phyloP scores from a whole-genome alignment of 176 grass and related monocot genomes.

The Oryza coarctata region DNA sequence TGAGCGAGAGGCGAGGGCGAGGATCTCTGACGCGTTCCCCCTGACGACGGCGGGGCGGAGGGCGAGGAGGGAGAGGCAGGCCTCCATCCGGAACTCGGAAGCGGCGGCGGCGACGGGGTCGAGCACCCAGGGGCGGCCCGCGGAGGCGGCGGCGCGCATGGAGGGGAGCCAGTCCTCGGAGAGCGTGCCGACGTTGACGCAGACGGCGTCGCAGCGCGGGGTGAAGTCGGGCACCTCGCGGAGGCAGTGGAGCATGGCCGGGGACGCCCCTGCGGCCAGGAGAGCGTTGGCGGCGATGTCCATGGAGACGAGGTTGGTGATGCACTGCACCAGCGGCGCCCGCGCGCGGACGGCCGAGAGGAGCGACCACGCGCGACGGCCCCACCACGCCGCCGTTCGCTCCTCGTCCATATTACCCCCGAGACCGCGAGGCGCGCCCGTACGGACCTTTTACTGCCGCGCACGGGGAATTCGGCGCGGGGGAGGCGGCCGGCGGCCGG shows the following conservation, averaged over 20 bases:
- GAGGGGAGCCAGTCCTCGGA: conserved; percentile 76
- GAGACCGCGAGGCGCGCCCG: not conserved
- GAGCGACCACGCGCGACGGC: conserved; percentile 52
- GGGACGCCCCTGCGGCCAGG: conserved; percentile 75
- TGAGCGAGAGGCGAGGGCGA: conserved; percentile 54
- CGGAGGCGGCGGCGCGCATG: conserved; percentile 62
- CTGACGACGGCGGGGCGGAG: conserved; percentile 62
- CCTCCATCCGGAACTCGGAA: conserved; percentile 73
- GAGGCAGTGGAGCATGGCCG: conserved; percentile 78
- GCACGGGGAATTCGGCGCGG: not conserved
- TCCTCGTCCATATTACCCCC: conserved; percentile 25
- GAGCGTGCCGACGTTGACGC: conserved; percentile 85
- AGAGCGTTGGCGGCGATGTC: conserved; percentile 77
- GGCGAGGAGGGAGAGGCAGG: conserved; percentile 63
- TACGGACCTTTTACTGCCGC: not conserved
- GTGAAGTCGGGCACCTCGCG: conserved; percentile 78
- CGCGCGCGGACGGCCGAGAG: conserved; percentile 54
- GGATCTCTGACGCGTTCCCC: conserved; percentile 90
- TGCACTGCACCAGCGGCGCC: conserved; percentile 80
- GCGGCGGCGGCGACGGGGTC: conserved; percentile 72
- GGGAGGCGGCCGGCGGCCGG: no score
- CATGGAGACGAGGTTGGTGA: conserved; percentile 96
- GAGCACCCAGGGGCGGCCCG: conserved; percentile 74
- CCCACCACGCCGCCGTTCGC: conserved; percentile 29
- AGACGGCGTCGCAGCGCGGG: conserved; percentile 59